A percentile compares a stretch with the other conserved stretches of the same genome.
These are phyloP conservation scores for Lathyrus tuberosus DNA, from an alignment of 306 rosid species.

Conservation along the genomic window DNA sequence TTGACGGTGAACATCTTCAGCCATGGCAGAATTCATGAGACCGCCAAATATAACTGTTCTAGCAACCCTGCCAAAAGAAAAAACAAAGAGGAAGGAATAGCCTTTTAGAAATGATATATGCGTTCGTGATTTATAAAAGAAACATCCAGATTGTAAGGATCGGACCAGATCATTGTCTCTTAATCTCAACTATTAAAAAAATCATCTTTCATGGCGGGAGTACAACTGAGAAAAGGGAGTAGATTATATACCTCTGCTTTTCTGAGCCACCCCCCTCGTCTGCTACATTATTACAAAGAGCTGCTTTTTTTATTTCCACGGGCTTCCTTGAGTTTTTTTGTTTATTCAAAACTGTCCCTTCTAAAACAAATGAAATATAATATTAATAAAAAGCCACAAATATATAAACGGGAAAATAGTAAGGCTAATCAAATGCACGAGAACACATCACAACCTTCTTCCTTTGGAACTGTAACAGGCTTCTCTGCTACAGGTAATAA, in stretches of 20 bases:
- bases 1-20: conserved; percentile 68
- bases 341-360: conserved; percentile 34
- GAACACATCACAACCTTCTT: conserved; percentile 58
- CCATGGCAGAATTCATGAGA: conserved; percentile 71
- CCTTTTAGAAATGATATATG: conserved; percentile 11
- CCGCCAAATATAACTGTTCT: conserved; percentile 88
- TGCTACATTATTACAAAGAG: conserved; percentile 53
- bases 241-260: conserved; percentile 67
- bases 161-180: conserved; percentile 30
- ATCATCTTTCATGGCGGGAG: conserved; percentile 14
- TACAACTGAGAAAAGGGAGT: conserved; percentile 35
- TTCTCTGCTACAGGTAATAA: conserved; percentile 45
- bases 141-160: conserved; percentile 10
- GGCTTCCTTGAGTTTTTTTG: conserved; percentile 52
- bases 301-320: conserved; percentile 50
- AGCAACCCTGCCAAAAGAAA: conserved; percentile 72
- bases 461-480: conserved; percentile 51
- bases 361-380: conserved; percentile 38
- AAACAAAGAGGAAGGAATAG: conserved; percentile 28
- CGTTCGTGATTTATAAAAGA: conserved; percentile 3
- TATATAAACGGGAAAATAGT: neutral
- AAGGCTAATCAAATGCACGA: conserved; percentile 27
- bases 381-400: conserved; percentile 20
- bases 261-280: conserved; percentile 72
- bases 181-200: conserved; percentile 16